Evolutionary conservation across 768 basidiomycete species (phyloP), one percentile per base, ranked within the genome.

Genomic region (Coprinopsis cinerea): DNA sequence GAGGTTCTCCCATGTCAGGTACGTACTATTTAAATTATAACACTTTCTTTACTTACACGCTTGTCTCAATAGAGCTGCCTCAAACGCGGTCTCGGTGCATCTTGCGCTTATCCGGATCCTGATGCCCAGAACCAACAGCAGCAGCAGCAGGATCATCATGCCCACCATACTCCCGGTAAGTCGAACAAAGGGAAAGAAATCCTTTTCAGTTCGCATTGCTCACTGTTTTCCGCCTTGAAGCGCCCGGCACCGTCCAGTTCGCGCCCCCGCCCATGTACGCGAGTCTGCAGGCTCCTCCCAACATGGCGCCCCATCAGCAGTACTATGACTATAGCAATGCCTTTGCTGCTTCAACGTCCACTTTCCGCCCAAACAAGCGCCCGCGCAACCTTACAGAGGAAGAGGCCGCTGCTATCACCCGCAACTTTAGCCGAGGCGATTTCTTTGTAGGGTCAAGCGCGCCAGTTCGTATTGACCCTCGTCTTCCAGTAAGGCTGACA

Each of bases 1-100:
- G 88, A 90, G 67, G 81, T 80, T 27, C 74, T 90, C 17, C 88
- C 88, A 6, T 90, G 88, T 66, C 87, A 88, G 79, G 86, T 85
- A 55, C 27, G 60, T 54, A 11, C 46, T 49, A 45, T 10, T 47
- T 40, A 23, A 26, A 28, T 45, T 45, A 28, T 34, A 36, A 39
- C 44, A 47, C 49, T 45, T 17, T 47, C 27, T 23, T 42, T 45
- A 17, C 24, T 40, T 24, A 35, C 48, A 35, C 37, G 44, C 46
- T 28, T 45, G 35, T n/a, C 11, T 41, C 20, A 45, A 26, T 64
- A 89, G 88, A 88, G 83, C 64, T 90, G 88, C 59, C 74, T 90
- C 61, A 90, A 90, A 67, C 79, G 88, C 47, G 88, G 88, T 17
- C 72, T 88, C 47, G 87, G 83, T 23, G 65, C 74, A 2, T 64